Evolutionary conservation across 202 grass and related monocot species (phyloP), one percentile per base, ranked within the genome.

Genomic region (Elaeis oleifera): DNA sequence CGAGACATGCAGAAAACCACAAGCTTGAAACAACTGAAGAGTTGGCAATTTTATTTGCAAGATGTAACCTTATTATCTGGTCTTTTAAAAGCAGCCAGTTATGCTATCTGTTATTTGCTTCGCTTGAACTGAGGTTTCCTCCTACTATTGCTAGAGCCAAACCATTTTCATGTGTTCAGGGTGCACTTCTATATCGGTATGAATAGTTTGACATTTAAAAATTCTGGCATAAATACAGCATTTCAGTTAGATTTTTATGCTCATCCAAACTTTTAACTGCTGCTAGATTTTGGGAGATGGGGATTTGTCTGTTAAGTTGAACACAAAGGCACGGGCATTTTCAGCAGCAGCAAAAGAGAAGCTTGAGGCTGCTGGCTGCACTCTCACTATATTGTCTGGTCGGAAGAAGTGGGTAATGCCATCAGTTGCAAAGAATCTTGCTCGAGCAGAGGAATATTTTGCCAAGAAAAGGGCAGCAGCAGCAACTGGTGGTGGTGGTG

Each of bases 391-490:
- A 20, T 64, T 92, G 68, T 81, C 88, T 6, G 86, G 89, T 59
- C 75, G 88, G 49, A 97, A 97, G 80, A 97, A 97, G 76, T 97
- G 92, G 88, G 65, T 97, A 64, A 73, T 86, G 55, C 77, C 86
- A 66, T 81, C 73, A 64, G 86, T 89, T 72, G 61, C 79, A 23
- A 97, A 86, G 74, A 92, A 97, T 72, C 81, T 78, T 28, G 81
- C 84, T 3, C 84, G 92, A 44, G 94, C 94, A 57, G 88, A 89
- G 22, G 82, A 89, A 71, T 97, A 97, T 64, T 92, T 92, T 60
- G 78, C 74, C 56, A 81, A 80, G 74, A 92, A 97, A 81, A 89
- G 76, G 7, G 85, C 36, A 2, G 59, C 70, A 3, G 24, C 71
- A 1, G 23, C 23, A 4, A 65, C 22, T 74, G 63, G 17, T 49